A percentile compares a stretch with the other conserved stretches of the same genome.
phyloP scores from a whole-genome alignment of 106 monocot genomes.

The Ottelia alismoides region DNA sequence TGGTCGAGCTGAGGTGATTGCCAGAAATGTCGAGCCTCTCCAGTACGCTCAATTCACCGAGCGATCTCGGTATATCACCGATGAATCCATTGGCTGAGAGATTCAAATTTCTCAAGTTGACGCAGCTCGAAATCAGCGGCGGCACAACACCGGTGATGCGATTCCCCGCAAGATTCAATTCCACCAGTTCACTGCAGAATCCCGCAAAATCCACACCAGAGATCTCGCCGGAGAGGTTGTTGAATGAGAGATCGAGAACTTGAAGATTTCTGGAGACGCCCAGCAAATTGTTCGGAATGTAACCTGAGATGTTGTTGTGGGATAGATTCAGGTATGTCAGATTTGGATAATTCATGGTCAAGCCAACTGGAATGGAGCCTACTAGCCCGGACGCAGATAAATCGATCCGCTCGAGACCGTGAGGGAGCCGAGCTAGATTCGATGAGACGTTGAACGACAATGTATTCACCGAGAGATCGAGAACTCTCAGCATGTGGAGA shows the following conservation, averaged over 20 bases:
- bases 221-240: slow-evolving; percentile 47
- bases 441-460: slow-evolving; percentile 29
- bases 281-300: slow-evolving; percentile 28
- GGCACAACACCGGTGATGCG: slow-evolving; percentile 30
- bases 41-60: slow-evolving; percentile 27
- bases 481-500: slow-evolving; percentile 28
- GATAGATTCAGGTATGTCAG: slow-evolving; percentile 36
- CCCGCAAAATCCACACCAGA: slow-evolving; percentile 17
- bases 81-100: slow-evolving; percentile 56
- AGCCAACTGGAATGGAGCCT: slow-evolving; percentile 28
- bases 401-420: slow-evolving; percentile 30
- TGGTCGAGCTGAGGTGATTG: slow-evolving; percentile 32
- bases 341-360: slow-evolving; percentile 25
- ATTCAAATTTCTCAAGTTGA: slow-evolving; percentile 35
- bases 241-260: slow-evolving; percentile 55
- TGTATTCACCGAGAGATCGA: slow-evolving; percentile 57
- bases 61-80: slow-evolving; percentile 37
- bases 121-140: slow-evolving; percentile 36
- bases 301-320: slow-evolving; percentile 51
- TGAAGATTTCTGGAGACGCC: slow-evolving; percentile 24
- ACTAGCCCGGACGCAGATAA: slow-evolving; percentile 35
- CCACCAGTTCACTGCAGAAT: slow-evolving; percentile 22
- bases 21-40: slow-evolving; percentile 58
- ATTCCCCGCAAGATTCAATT: slow-evolving; percentile 56
- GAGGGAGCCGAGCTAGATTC: slow-evolving; percentile 35